A percentile compares a stretch with the other conserved stretches of the same genome.
phyloP scores from a whole-genome alignment of 2,329 filamentous ascomycete genomes.

The Aspergillus aculeatus region DNA sequence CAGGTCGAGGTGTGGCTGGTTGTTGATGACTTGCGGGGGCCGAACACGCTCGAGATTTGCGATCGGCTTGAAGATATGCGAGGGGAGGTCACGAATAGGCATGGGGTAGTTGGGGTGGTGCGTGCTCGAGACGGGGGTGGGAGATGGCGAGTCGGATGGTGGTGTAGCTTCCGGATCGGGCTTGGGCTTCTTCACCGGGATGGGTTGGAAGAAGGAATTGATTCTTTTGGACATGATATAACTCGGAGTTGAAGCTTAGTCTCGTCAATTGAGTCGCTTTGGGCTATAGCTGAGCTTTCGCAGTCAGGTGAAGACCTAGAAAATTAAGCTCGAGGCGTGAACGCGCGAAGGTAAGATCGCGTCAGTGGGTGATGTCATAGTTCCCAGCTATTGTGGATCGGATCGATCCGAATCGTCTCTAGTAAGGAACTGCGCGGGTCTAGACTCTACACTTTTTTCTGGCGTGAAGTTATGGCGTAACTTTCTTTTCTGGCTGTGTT shows the following conservation, averaged over 20 bases:
- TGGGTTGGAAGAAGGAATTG: slow-evolving; percentile 65
- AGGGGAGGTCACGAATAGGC: slow-evolving; percentile 50
- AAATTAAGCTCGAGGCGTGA: neutral
- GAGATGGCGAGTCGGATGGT: neutral
- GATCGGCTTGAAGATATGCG: slow-evolving; percentile 31
- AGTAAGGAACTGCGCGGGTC: neutral
- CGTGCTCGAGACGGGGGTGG: slow-evolving; percentile 24
- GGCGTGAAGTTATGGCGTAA: neutral
- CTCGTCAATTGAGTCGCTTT: neutral
- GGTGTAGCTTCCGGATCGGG: slow-evolving; percentile 1
- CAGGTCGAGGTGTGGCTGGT: slow-evolving; percentile 70
- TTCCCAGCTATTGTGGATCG: neutral
- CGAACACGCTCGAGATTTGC: slow-evolving; percentile 21
- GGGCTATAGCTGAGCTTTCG: neutral
- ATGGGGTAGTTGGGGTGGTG: slow-evolving; percentile 55
- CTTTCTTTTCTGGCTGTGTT: too few relatives aligned
- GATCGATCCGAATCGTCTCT: neutral
- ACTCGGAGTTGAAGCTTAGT: neutral
- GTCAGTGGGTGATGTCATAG: slow-evolving; percentile 4
- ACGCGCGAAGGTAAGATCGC: neutral
- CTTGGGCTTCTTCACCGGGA: slow-evolving; percentile 38
- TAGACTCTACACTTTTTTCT: neutral
- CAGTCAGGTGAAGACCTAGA: neutral
- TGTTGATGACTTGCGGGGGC: slow-evolving; percentile 59
- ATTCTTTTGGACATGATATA: slow-evolving; percentile 57